Evolutionary conservation across 306 rosid genomes (phyloP).

Genomic region (Coriaria nepalensis): DNA sequence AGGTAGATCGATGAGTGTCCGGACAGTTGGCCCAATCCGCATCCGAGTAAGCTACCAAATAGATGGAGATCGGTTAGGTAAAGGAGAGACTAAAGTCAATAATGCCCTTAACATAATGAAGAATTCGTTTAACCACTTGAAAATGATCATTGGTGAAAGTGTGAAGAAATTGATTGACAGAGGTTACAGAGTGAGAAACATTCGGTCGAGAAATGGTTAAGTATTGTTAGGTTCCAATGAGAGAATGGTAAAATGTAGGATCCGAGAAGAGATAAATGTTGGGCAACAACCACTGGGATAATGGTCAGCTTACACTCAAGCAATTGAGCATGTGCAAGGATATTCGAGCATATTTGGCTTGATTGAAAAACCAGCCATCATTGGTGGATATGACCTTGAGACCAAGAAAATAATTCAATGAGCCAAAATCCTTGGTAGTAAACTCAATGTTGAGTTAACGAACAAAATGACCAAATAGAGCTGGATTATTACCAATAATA

Average conservation of each 20-base stretch:
- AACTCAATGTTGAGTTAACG: not conserved
- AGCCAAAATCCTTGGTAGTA: not conserved
- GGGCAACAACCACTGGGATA: constrained; percentile 1
- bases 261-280: not conserved
- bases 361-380: not conserved
- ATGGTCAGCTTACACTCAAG: not conserved
- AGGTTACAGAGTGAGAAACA: not conserved
- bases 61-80: not conserved
- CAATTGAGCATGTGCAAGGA: not conserved
- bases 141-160: not conserved
- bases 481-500: not conserved
- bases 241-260: not conserved
- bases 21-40: too few relatives aligned
- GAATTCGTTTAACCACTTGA: not conserved
- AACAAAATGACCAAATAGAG: not conserved
- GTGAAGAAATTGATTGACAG: not conserved
- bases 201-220: not conserved
- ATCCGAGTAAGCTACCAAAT: too few relatives aligned
- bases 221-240: not conserved
- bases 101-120: too few relatives aligned
- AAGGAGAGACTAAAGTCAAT: too few relatives aligned
- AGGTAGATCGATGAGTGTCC: too few relatives aligned
- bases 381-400: not conserved
- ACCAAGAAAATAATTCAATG: not conserved
- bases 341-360: not conserved